Conservation (phyloP, 2,329 filamentous ascomycete species). For the Diplodia scrobiculata region DNA sequence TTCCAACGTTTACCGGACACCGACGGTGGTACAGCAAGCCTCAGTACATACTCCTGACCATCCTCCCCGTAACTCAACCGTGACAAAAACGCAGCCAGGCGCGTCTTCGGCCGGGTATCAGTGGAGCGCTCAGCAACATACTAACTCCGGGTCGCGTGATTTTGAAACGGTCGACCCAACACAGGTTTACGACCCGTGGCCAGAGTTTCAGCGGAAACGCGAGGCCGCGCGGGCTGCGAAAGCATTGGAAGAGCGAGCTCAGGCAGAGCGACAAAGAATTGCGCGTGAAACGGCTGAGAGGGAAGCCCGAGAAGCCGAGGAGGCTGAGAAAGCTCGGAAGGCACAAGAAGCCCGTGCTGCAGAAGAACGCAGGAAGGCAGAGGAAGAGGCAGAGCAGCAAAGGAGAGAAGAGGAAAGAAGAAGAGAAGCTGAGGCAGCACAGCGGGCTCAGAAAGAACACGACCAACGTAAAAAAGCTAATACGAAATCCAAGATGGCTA, state of each 20-base stretch:
- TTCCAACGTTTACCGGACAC: neutral
- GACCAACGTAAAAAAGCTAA: constrained; percentile 31
- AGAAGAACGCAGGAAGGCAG: constrained; percentile 35
- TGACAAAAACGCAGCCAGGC: constrained; percentile 18
- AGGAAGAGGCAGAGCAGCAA: constrained; percentile 33
- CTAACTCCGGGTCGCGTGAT: neutral
- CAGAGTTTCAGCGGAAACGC: constrained; percentile 51
- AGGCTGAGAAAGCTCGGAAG: constrained; percentile 38
- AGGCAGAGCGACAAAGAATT: constrained; percentile 38
- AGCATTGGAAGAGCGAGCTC: constrained; percentile 42
- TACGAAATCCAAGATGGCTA: constrained; percentile 38
- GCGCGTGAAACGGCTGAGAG: constrained; percentile 32
- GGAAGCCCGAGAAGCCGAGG: constrained; percentile 36
- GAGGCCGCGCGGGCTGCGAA: constrained; percentile 41
- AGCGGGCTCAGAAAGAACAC: constrained; percentile 4
- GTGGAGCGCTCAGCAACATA: constrained; percentile 11
- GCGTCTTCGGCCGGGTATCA: constrained; percentile 12
- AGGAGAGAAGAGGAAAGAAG: constrained; percentile 29
- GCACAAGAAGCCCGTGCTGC: constrained; percentile 32
- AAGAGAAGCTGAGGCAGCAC: constrained; percentile 31
- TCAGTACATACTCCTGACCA: neutral
- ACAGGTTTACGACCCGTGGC: constrained; percentile 58
- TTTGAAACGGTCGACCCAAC: constrained; percentile 54
- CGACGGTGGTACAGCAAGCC: neutral
- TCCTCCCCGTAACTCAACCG: constrained; percentile 1